A percentile compares a stretch with the other conserved stretches of the same genome.
These are phyloP conservation scores for Gaillardinia entomophila DNA, from an alignment of 805 yeast species.

Conservation along the genomic window DNA sequence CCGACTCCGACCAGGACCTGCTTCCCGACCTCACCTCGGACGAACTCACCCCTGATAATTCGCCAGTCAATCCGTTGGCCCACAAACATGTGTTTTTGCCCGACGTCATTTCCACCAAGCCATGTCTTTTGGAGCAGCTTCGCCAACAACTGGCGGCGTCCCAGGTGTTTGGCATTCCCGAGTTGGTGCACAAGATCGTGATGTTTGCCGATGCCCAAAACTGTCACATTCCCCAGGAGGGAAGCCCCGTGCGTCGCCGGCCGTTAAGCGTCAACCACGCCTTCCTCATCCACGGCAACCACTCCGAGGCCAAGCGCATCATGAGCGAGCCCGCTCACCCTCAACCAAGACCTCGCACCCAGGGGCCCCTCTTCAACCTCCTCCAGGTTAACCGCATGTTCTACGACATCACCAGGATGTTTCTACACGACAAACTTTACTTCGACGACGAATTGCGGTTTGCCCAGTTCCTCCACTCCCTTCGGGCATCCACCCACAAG, in stretches of 20 bases:
- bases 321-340: constrained; percentile 24
- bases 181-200: constrained; percentile 59
- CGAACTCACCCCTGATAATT: constrained; percentile 14
- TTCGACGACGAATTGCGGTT: constrained; percentile 48
- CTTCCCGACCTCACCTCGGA: constrained; percentile 33
- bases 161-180: constrained; percentile 66
- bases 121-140: too few relatives aligned
- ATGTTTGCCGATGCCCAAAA: constrained; percentile 51
- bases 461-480: constrained; percentile 21
- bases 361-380: constrained; percentile 50
- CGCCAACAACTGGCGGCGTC: constrained; percentile 1
- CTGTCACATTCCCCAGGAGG: constrained; percentile 55
- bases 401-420: constrained; percentile 48
- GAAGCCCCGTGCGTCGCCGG: constrained; percentile 53
- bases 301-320: constrained; percentile 38
- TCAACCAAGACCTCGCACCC: background rate
- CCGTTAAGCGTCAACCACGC: constrained; percentile 71
- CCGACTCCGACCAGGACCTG: constrained; percentile 27
- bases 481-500: constrained; percentile 9
- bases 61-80: constrained; percentile 7
- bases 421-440: constrained; percentile 50
- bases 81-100: background rate
- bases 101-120: background rate
- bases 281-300: constrained; percentile 54
- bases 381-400: constrained; percentile 65